Evolutionary conservation across 148 eudicot species (phyloP).

Genomic region (Camellia japonica): DNA sequence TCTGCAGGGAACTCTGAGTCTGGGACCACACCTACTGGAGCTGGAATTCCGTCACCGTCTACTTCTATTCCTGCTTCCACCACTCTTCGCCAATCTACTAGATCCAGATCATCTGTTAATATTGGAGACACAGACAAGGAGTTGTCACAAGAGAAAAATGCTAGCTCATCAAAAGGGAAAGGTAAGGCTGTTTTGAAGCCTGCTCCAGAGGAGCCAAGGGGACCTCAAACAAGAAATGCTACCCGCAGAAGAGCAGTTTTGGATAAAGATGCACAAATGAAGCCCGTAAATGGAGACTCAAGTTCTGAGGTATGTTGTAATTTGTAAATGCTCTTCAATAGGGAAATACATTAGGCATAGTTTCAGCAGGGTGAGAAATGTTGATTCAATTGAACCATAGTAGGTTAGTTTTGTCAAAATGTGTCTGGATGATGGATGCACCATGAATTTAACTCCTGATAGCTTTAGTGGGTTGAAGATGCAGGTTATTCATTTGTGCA

Average conservation of each 20-base stretch:
- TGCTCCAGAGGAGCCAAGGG: slow-evolving; percentile 60
- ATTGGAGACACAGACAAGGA: slow-evolving; percentile 61
- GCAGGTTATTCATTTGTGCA: not conserved
- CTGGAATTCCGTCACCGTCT: slow-evolving; percentile 61
- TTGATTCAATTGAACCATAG: not conserved
- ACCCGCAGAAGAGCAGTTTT: slow-evolving; percentile 72
- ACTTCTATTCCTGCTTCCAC: slow-evolving; percentile 63
- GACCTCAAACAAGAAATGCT: slow-evolving; percentile 93
- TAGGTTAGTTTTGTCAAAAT: not conserved
- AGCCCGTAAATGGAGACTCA: slow-evolving; percentile 62
- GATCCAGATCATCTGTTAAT: slow-evolving; percentile 70
- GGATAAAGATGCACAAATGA: slow-evolving; percentile 73
- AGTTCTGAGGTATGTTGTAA: slow-evolving; percentile 73
- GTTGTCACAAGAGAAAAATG: slow-evolving; percentile 47
- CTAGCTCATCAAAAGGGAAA: slow-evolving; percentile 75
- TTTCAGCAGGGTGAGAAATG: not conserved
- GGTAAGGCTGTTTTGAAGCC: slow-evolving; percentile 86
- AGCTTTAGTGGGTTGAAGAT: not conserved
- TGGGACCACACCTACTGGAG: slow-evolving; percentile 55
- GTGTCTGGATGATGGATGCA: not conserved
- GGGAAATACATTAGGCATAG: not conserved
- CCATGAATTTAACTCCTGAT: not conserved
- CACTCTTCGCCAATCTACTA: slow-evolving; percentile 71
- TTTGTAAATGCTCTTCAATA: slow-evolving; percentile 6
- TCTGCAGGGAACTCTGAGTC: slow-evolving; percentile 69